Conservation (phyloP, 805 yeast species). For the Danielia reshetovae region DNA sequence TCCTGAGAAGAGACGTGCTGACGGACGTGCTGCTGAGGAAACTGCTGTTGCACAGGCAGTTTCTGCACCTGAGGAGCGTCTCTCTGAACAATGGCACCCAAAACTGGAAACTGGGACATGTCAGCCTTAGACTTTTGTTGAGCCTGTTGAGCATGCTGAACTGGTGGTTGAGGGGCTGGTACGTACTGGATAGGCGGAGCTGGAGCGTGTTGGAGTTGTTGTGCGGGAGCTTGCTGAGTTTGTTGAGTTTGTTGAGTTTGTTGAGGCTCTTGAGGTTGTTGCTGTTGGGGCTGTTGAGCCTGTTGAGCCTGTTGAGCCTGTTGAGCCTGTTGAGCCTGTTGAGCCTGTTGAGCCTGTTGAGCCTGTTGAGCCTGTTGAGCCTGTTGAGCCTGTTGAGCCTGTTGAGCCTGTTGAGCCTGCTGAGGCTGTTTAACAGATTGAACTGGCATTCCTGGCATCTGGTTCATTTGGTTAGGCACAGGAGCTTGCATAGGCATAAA, state of each 20-base stretch:
- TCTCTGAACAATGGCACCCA: slow-evolving; percentile 33
- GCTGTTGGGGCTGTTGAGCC: slow-evolving; percentile 3
- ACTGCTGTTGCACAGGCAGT: slow-evolving; percentile 1
- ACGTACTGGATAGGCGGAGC: slow-evolving; percentile 5
- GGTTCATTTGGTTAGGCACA: slow-evolving; percentile 9
- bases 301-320: slow-evolving; percentile 5
- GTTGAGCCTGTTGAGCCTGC: slow-evolving; percentile 5
- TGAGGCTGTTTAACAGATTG: too few species aligned
- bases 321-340: slow-evolving; percentile 3
- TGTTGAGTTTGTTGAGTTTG: slow-evolving; percentile 5
- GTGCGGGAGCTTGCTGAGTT: slow-evolving; percentile 1
- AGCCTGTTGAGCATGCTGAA: too few species aligned
- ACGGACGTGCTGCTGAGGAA: slow-evolving; percentile 21
- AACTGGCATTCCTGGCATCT: slow-evolving; percentile 18
- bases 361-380: slow-evolving; percentile 15
- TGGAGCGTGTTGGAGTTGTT: slow-evolving; percentile 8
- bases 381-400: too few species aligned
- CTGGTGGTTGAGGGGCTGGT: slow-evolving; percentile 1
- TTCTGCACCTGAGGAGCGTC: slow-evolving; percentile 1
- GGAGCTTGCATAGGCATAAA: slow-evolving; percentile 18
- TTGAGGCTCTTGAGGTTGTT: slow-evolving; percentile 4
- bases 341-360: slow-evolving; percentile 11
- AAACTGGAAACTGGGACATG: slow-evolving; percentile 51
- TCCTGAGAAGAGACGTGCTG: slow-evolving; percentile 24
- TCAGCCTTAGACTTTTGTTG: slow-evolving; percentile 16